Evolutionary conservation across 2,329 filamentous ascomycete genomes (phyloP), one percentile per base, ranked within the genome.

Genomic region (Lasiodiplodia sp.): DNA sequence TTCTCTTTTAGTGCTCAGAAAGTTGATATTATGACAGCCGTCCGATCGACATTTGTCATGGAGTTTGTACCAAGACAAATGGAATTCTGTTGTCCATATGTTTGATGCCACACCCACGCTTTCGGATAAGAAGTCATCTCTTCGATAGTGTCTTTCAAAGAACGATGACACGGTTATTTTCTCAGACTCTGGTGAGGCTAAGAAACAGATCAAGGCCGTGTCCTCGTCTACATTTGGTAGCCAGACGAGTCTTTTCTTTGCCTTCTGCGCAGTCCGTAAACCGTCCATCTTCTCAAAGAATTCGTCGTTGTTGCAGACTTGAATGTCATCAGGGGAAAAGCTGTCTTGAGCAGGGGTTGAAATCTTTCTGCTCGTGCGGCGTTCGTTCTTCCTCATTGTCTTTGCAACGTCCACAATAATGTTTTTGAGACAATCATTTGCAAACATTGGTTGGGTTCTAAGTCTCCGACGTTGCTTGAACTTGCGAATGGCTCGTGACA

Each of bases 21-120:
- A 64, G 8, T 6, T 25, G 6, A n/a, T 25, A 0, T 0, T 10
- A 8, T 16, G 23, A 7, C 12, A 16, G 4, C 53, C 28, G 2
- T 8, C 25, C 10, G 12, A 5, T 3, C 25, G 18, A 2, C 14
- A 7, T 0, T 18, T 14, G 0, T 25, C 18, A 6, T 23, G 23
- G 49, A 75, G 51, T 23, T 70, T 66, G 10, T 71, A 76, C 38
- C 74, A 78, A 16, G 71, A 73, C 10, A 77, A 69, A 66, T 78
- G 75, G 14, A 78, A 64, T 66, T 78, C 76, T 0, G 76, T 78
- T 21, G 72, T 71, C 76, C 76, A 79, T 0, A 38, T 68, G 44
- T 79, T 79, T n/a, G 71, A 10, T 0, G 70, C 51, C 23, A 70
- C 70, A 0, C 68, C 70, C 0, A 73, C 73, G 6, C 75, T 71